A percentile compares a stretch with the other conserved stretches of the same genome.
These are phyloP conservation scores for Lichtheimia hyalospora DNA, from an alignment of 371 early-diverging fungal genomes.

Conservation along the genomic window DNA sequence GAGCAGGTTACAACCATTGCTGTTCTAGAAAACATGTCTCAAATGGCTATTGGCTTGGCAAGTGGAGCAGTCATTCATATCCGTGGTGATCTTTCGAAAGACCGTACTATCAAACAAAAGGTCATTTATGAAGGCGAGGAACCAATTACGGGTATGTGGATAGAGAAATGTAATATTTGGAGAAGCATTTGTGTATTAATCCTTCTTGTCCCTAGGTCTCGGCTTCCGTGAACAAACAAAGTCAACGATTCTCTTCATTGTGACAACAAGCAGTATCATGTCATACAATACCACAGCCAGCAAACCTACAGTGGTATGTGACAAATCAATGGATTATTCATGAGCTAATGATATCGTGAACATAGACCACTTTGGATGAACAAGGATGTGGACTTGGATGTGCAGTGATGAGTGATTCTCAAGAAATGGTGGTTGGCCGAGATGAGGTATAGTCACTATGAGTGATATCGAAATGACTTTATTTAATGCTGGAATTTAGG, in stretches of 20 bases:
- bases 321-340: background rate
- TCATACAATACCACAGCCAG: conserved; percentile 64
- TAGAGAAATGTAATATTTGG: conserved; percentile 5
- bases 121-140: conserved; percentile 83
- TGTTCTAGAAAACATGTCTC: conserved; percentile 77
- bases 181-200: background rate
- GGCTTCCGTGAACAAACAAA: conserved; percentile 78
- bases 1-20: conserved; percentile 79
- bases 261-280: conserved; percentile 69
- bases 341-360: conserved; percentile 3
- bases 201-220: conserved; percentile 42
- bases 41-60: conserved; percentile 87
- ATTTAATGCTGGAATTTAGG: conserved; percentile 30
- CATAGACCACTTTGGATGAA: conserved; percentile 74
- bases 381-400: conserved; percentile 83
- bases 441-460: conserved; percentile 58
- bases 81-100: conserved; percentile 80
- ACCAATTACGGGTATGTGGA: conserved; percentile 71
- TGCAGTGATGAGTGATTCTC: conserved; percentile 70
- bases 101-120: conserved; percentile 75
- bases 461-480: too few relatives aligned
- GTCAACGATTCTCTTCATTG: conserved; percentile 69
- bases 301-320: conserved; percentile 51
- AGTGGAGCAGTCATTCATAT: conserved; percentile 87
- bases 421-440: conserved; percentile 82